Evolutionary conservation across 176 grass and related monocot genomes (phyloP), one percentile per base, ranked within the genome.

Genomic region (Zea luxurians): DNA sequence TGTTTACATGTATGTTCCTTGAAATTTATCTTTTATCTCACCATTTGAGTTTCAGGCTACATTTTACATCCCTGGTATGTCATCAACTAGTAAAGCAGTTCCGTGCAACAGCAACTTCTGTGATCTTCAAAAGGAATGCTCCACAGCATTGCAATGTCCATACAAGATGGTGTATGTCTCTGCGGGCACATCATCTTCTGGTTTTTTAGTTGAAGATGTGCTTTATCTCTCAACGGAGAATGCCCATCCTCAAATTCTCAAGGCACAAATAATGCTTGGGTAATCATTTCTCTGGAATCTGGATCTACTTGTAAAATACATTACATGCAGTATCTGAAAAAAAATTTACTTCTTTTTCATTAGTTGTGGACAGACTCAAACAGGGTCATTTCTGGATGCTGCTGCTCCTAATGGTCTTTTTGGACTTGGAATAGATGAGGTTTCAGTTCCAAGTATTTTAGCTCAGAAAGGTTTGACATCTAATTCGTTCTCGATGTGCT

Each of bases 401-500:
- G 93, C 90, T 79, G 90, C 90, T 76, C 90, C 93, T 50, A 85
- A 97, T 13, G 93, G 93, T 13, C 90, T 97, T 48, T 85, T 97
- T 17, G 93, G 93, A 77, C 88, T 97, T 77, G 85, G 83, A 4
- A 85, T 90, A 57, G 80, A 89, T 48, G 86, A 86, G 59, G 78
- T 93, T 77, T 86, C 93, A 2, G 83, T 97, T 44, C 90, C 93
- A 21, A 91, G 90, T 46, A 84, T 91, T 71, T 88, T 97, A 61
- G 78, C 88, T 9, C 89, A 82, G 55, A 84, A 80, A 74, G 90
- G 90, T 44, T 61, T 97, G 49, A 85, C 78, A 16, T 64, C 80
- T 65, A 40, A 97, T 82, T 93, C 93, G 6, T 97, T 97, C 37
- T 93, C 93, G 62, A 97, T 97, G 90, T 97, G 93, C 75, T 97